Evolutionary conservation across 108 stramenopile genomes (phyloP), one percentile per base, ranked within the genome.

Genomic region (Pseudonitzschia pungens): DNA sequence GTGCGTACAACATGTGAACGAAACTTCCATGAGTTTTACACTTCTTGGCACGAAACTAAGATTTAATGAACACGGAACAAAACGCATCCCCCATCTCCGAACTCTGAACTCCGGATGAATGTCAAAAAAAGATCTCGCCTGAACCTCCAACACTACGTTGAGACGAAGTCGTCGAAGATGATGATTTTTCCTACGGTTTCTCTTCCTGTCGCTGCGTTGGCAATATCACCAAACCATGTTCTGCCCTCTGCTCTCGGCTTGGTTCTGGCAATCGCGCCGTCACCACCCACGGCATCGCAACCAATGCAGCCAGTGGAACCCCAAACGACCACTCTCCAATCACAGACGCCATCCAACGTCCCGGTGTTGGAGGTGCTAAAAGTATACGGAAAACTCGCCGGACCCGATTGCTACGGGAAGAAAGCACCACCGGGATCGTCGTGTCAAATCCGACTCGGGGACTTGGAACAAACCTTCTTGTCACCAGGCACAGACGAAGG

Each of bases 341-440:
- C 54, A 55, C 54, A 55, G 20, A 55, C 54, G 2, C 22, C 24
- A 55, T 9, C 8, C 12, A 48, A 45, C 12, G 44, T 69, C 18
- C 80, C 80, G 24, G 65, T 77, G 11, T 44, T 81, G 18, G 76
- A 81, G 44, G 68, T 81, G 3, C 56, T 81, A 20, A 76, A 81
- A 32, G 76, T 74, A 0, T 81, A 81, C 65, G 80, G 80, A 5
- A 74, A 52, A 53, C 53, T 81, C 31, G 80, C 80, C 10, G 75
- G 76, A 20, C 40, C 75, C 22, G 24, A 43, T 18, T 81, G 80
- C 40, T 81, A 76, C 67, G 80, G 80, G 48, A 62, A 40, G 28
- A 7, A 22, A 22, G 75, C 80, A 31, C 80, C 80, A 18, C 12
- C 26, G 21, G 80, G 80, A 43, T 77, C 76, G 9, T 81, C 80